Evolutionary conservation across 306 rosid genomes (phyloP).

Genomic region (Erythrophleum fordii): DNA sequence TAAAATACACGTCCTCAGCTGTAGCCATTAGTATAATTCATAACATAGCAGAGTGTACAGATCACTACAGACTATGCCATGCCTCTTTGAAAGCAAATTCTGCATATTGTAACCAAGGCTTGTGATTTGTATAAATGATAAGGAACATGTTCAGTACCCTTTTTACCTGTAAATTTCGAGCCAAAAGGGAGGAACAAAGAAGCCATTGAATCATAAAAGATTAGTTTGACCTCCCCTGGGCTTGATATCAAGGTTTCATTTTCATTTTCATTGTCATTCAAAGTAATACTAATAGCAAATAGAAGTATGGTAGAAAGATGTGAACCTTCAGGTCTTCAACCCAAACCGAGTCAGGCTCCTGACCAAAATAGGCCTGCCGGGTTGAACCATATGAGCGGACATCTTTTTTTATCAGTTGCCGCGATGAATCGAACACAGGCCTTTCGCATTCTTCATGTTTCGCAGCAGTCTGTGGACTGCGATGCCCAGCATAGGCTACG

Average conservation of each 20-base stretch:
- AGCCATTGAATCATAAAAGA: not conserved
- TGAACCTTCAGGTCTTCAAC: constrained; percentile 16
- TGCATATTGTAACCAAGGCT: no score
- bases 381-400: no score
- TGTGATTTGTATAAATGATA: no score
- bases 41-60: no score
- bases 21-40: no score
- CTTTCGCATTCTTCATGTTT: no score
- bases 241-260: no score
- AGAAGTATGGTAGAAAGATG: not conserved
- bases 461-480: no score
- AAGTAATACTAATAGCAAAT: not conserved
- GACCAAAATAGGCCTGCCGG: not conserved
- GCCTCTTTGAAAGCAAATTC: no score
- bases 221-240: no score
- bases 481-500: constrained; percentile 20
- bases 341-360: not conserved
- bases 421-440: not conserved
- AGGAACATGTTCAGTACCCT: not conserved
- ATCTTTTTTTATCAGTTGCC: not conserved
- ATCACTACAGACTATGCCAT: no score
- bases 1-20: no score
- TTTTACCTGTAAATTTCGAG: not conserved
- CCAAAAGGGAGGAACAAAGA: not conserved
- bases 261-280: not conserved